Conservation (phyloP, 805 yeast genomes). For the Candida vaughaniae region DNA sequence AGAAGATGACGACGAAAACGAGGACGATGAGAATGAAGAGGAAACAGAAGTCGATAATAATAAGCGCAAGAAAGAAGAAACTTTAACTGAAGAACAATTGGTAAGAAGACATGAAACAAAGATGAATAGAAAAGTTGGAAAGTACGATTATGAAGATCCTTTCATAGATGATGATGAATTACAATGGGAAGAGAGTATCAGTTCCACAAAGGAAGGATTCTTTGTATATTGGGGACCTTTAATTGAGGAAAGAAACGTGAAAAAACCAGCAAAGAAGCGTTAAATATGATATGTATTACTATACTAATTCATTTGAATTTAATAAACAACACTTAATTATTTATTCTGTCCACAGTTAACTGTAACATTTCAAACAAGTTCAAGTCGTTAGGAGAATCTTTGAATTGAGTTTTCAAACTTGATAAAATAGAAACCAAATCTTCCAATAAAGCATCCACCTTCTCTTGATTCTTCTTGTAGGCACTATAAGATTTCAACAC, state of each 20-base stretch:
- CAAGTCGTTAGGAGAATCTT: constrained; percentile 15
- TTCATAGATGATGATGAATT: constrained; percentile 94
- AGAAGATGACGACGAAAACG: constrained; percentile 31
- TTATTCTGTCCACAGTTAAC: constrained; percentile 37
- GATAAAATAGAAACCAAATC: constrained; percentile 26
- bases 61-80: constrained; percentile 20
- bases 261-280: constrained; percentile 20
- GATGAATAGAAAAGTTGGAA: constrained; percentile 77
- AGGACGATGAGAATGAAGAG: constrained; percentile 27
- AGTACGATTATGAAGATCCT: constrained; percentile 90
- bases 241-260: constrained; percentile 49
- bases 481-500: constrained; percentile 25
- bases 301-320: not conserved
- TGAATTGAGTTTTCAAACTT: constrained; percentile 14
- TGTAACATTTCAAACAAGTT: constrained; percentile 35
- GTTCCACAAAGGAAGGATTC: constrained; percentile 91
- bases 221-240: constrained; percentile 94
- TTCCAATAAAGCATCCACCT: constrained; percentile 18
- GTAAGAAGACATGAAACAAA: constrained; percentile 43
- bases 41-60: constrained; percentile 19
- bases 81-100: constrained; percentile 42
- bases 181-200: constrained; percentile 89
- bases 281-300: constrained; percentile 3
- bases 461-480: constrained; percentile 14
- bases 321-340: too few species aligned